A percentile compares a stretch with the other conserved stretches of the same genome.
Evolutionary conservation across 2,329 filamentous ascomycete species (phyloP).

Genomic region (Camillea tinctor): DNA sequence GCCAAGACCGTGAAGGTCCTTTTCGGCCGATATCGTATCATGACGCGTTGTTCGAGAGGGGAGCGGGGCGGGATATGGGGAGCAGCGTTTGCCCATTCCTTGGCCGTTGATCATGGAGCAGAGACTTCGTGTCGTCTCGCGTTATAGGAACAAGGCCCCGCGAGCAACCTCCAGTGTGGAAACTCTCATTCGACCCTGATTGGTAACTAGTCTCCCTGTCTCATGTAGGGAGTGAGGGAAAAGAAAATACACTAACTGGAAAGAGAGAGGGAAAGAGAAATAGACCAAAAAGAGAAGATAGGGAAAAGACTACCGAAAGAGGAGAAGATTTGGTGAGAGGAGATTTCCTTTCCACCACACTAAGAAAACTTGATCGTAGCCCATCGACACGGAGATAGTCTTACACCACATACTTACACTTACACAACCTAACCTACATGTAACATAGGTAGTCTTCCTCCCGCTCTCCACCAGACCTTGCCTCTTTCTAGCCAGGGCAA

Average conservation of each 20-base stretch:
- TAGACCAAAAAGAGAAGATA: too few species aligned
- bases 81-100: background rate
- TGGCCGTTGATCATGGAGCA: background rate
- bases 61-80: background rate
- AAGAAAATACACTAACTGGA: too few species aligned
- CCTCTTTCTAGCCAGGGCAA: background rate
- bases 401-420: too few species aligned
- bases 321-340: background rate
- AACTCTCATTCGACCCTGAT: background rate
- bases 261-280: too few species aligned
- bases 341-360: too few species aligned
- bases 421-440: too few species aligned
- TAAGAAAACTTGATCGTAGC: background rate
- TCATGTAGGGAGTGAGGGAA: background rate
- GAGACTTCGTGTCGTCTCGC: background rate
- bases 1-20: conserved; percentile 19
- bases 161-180: background rate
- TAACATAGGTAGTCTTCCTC: background rate
- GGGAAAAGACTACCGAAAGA: background rate
- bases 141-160: background rate
- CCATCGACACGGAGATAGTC: background rate
- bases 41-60: background rate
- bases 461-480: background rate
- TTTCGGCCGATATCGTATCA: conserved; percentile 25
- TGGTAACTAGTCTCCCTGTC: background rate